Percentiles rank a stretch among this genome's conserved stretches.
Conservation (phyloP, 208 protist genomes). For the Acanthamoeba quina region DNA sequence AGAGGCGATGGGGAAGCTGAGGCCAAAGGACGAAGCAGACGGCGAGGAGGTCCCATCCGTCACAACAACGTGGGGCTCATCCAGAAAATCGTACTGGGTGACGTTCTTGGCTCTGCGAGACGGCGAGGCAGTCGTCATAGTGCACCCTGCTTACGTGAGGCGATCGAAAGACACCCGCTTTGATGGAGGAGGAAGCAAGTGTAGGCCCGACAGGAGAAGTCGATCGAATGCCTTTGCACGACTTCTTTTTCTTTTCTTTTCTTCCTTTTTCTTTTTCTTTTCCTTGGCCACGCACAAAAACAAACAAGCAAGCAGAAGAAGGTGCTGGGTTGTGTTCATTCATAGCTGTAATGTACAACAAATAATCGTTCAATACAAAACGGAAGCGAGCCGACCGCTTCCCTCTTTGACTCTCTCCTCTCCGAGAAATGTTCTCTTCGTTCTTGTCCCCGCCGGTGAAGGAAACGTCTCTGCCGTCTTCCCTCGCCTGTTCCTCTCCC, state of each 20-base stretch:
- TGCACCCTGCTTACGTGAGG: no score
- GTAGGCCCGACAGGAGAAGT: background rate
- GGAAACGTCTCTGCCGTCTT: background rate
- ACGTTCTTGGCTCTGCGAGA: background rate
- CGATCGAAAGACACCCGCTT: no score
- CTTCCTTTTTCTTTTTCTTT: background rate
- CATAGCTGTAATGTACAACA: background rate
- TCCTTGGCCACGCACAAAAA: no score
- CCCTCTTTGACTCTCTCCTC: no score
- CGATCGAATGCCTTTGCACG: background rate
- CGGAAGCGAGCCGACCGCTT: background rate
- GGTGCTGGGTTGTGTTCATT: no score
- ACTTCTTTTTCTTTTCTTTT: no score
- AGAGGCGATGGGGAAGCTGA: slow-evolving; percentile 2
- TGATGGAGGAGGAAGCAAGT: no score
- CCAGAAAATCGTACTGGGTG: slow-evolving; percentile 39
- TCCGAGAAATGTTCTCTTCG: no score
- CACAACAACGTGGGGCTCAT: background rate
- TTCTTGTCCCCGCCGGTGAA: background rate
- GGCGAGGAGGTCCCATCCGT: background rate
- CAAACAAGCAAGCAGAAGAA: no score
- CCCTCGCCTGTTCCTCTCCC: background rate
- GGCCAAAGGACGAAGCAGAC: background rate
- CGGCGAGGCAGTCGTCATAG: background rate
- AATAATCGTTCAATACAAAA: background rate